Percentiles rank a stretch among this genome's conserved stretches.
Conservation (phyloP, 2,329 filamentous ascomycete species). For the Nigrospora osmanthi region DNA sequence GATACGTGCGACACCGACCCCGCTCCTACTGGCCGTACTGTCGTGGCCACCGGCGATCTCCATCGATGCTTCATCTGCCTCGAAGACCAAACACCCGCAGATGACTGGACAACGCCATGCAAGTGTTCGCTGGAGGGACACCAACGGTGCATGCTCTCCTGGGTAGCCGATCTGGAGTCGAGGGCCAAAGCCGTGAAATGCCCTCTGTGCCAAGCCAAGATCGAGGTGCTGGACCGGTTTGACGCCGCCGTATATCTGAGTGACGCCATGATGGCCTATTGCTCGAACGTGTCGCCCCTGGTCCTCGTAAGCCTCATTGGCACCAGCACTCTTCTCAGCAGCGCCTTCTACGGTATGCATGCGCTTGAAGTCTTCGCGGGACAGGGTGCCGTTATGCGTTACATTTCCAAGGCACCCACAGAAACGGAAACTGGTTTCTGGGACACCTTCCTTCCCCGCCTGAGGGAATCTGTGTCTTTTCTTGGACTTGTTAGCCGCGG, state of each 20-base stretch:
- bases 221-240: slow-evolving; percentile 66
- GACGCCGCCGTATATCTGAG: slow-evolving; percentile 65
- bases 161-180: slow-evolving; percentile 83
- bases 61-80: slow-evolving; percentile 58
- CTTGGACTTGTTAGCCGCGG: no score
- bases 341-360: slow-evolving; percentile 44
- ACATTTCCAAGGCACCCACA: slow-evolving; percentile 6
- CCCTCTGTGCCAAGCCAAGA: slow-evolving; percentile 81
- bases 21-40: background rate
- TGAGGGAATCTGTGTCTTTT: no score
- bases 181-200: slow-evolving; percentile 64
- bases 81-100: slow-evolving; percentile 42
- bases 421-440: no score
- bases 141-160: slow-evolving; percentile 77
- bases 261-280: slow-evolving; percentile 46
- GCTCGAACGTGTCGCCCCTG: slow-evolving; percentile 50
- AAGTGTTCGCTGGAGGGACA: slow-evolving; percentile 87
- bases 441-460: no score
- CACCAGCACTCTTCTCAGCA: slow-evolving; percentile 41
- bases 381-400: slow-evolving; percentile 27
- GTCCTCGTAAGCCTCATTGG: slow-evolving; percentile 56
- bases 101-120: slow-evolving; percentile 78
- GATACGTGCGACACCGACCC: slow-evolving; percentile 8
- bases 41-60: slow-evolving; percentile 7
- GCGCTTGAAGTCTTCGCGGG: slow-evolving; percentile 46